Percentiles rank a stretch among this genome's conserved stretches.
These are phyloP conservation scores for Gossypium arboreum DNA, from an alignment of 345 rosid species.

Conservation along the genomic window DNA sequence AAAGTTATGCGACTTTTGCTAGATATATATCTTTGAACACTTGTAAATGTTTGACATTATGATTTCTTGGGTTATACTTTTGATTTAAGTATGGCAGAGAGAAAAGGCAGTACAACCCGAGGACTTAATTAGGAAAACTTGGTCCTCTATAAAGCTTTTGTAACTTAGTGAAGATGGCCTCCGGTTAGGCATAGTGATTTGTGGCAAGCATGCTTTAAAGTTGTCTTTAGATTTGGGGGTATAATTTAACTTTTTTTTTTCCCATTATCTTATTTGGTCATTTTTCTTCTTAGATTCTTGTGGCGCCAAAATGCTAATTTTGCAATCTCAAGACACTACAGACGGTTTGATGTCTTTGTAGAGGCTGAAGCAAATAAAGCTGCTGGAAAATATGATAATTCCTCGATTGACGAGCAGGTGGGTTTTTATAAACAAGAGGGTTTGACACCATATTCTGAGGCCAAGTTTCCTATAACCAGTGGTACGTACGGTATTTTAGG, in stretches of 20 bases:
- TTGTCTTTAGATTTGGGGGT: constrained; percentile 1
- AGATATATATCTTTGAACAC: not conserved
- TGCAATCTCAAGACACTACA: constrained; percentile 83
- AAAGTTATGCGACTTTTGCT: constrained; percentile 1
- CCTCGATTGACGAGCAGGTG: constrained; percentile 71
- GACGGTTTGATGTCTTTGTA: constrained; percentile 75
- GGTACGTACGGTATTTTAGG: constrained; percentile 39
- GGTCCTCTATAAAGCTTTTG: not conserved
- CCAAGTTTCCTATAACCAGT: constrained; percentile 85
- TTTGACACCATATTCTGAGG: constrained; percentile 62
- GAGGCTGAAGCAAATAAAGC: constrained; percentile 98
- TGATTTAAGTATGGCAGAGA: not conserved
- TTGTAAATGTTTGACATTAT: not conserved
- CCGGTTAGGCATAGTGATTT: not conserved
- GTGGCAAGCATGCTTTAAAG: not conserved
- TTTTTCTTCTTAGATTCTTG: constrained; percentile 50
- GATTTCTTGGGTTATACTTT: not conserved
- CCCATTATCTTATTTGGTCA: not conserved
- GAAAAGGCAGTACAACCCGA: not conserved
- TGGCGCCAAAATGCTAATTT: constrained; percentile 74
- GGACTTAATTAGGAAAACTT: not conserved
- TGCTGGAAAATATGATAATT: constrained; percentile 72
- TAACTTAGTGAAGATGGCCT: not conserved
- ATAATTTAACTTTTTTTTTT: constrained; percentile 3
- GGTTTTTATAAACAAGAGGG: constrained; percentile 80